Percentiles rank a stretch among this genome's conserved stretches.
Evolutionary conservation across 2,329 filamentous ascomycete species (phyloP).

Genomic region (Parastagonospora nodorum): DNA sequence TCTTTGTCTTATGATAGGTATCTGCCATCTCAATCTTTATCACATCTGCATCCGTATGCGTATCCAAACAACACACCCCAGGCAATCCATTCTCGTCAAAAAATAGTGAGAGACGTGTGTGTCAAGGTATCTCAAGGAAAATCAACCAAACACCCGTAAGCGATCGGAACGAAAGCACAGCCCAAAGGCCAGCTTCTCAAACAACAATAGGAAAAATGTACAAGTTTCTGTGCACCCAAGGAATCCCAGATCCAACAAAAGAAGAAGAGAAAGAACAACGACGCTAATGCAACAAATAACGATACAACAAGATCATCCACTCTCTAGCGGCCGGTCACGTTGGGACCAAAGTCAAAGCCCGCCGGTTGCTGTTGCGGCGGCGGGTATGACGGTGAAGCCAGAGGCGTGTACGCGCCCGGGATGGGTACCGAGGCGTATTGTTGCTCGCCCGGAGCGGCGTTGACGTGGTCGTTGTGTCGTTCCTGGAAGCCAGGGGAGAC

Average conservation of each 20-base stretch:
- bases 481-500: conserved; percentile 47
- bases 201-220: conserved; percentile 24
- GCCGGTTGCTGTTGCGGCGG: conserved; percentile 29
- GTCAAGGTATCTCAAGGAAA: no score
- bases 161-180: conserved; percentile 7
- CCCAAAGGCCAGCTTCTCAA: conserved; percentile 10
- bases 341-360: conserved; percentile 48
- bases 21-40: no score
- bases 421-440: conserved; percentile 87
- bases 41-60: no score
- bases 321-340: conserved; percentile 30
- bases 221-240: conserved; percentile 19
- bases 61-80: background rate
- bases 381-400: conserved; percentile 50
- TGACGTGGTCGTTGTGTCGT: conserved; percentile 66
- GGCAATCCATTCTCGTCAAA: background rate
- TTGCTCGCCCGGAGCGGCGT: conserved; percentile 77
- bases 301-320: conserved; percentile 5
- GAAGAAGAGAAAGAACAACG: conserved; percentile 1
- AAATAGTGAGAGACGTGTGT: background rate
- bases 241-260: conserved; percentile 23
- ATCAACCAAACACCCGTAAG: no score
- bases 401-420: conserved; percentile 74
- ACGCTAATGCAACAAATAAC: background rate
- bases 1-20: no score